Percentiles rank a stretch among this genome's conserved stretches.
These are phyloP conservation scores for Penicilliopsis zonata DNA, from an alignment of 495 filamentous ascomycete genomes.

Conservation along the genomic window DNA sequence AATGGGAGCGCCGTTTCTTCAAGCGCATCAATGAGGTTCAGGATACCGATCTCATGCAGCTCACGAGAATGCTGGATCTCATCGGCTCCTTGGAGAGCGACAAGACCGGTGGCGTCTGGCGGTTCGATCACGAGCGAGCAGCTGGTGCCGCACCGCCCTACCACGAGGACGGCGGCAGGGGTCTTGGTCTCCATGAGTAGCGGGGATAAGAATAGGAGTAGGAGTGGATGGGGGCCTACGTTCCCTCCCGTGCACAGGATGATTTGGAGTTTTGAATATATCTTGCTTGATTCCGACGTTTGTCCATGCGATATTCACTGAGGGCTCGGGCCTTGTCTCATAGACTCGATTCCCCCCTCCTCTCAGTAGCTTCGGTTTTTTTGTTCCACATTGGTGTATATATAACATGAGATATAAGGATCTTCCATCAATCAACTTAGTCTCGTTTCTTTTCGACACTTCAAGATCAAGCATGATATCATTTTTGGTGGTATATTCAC, in stretches of 20 bases:
- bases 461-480: too few relatives aligned
- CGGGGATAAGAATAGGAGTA: too few relatives aligned
- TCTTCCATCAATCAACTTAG: too few relatives aligned
- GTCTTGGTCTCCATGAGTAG: conserved; percentile 23
- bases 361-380: too few relatives aligned
- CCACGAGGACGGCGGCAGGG: conserved; percentile 26
- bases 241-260: too few relatives aligned
- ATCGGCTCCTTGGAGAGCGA: conserved; percentile 47
- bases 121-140: conserved; percentile 61
- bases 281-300: neutral
- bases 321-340: neutral
- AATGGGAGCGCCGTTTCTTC: conserved; percentile 86
- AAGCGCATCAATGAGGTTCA: conserved; percentile 35
- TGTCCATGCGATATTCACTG: neutral
- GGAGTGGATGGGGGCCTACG: too few relatives aligned
- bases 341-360: neutral
- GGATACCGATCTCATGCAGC: conserved; percentile 42
- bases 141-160: conserved; percentile 32
- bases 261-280: neutral
- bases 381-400: too few relatives aligned
- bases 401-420: too few relatives aligned
- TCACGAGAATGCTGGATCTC: conserved; percentile 47
- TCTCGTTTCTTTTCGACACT: too few relatives aligned
- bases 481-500: too few relatives aligned
- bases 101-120: conserved; percentile 83